phyloP scores from a whole-genome alignment of 495 filamentous ascomycete genomes.

The Cudoniella acicularis region DNA sequence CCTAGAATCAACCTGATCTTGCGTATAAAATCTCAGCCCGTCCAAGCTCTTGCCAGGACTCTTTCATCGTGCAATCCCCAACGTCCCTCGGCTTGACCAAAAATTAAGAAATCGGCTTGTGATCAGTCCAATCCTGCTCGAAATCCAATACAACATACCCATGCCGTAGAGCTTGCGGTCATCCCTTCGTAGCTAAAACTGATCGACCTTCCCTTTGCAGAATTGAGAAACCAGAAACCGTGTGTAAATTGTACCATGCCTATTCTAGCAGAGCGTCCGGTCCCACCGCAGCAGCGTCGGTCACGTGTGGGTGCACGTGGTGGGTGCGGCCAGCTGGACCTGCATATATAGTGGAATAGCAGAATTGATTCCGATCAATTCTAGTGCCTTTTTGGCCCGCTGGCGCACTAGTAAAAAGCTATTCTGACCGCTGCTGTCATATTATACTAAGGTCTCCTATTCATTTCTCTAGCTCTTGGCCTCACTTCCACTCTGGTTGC shows the following conservation, averaged over 20 bases:
- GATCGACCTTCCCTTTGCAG: conserved; percentile 15
- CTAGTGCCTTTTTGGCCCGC: too few relatives aligned
- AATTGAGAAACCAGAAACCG: conserved; percentile 10
- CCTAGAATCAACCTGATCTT: conserved; percentile 16
- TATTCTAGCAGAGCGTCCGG: conserved; percentile 8
- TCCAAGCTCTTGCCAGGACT: conserved; percentile 13
- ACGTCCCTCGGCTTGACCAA: conserved; percentile 15
- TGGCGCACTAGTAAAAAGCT: too few relatives aligned
- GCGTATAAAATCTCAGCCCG: conserved; percentile 19
- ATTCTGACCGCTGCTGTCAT: too few relatives aligned
- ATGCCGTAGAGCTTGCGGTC: conserved; percentile 11
- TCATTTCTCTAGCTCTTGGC: too few relatives aligned
- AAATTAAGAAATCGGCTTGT: conserved; percentile 21
- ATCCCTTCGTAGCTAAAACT: conserved; percentile 7
- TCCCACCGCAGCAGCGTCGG: conserved; percentile 12
- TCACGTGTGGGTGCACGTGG: too few relatives aligned
- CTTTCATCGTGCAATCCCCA: conserved; percentile 12
- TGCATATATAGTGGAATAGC: too few relatives aligned
- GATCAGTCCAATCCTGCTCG: conserved; percentile 20
- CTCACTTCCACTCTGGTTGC: too few relatives aligned
- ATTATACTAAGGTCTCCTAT: too few relatives aligned
- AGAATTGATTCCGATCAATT: too few relatives aligned
- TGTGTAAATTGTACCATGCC: conserved; percentile 9
- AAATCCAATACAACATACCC: conserved; percentile 15
- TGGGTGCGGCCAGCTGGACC: too few relatives aligned